Conservation (phyloP, 2,329 filamentous ascomycete genomes). For the Ophiostoma australiae region DNA sequence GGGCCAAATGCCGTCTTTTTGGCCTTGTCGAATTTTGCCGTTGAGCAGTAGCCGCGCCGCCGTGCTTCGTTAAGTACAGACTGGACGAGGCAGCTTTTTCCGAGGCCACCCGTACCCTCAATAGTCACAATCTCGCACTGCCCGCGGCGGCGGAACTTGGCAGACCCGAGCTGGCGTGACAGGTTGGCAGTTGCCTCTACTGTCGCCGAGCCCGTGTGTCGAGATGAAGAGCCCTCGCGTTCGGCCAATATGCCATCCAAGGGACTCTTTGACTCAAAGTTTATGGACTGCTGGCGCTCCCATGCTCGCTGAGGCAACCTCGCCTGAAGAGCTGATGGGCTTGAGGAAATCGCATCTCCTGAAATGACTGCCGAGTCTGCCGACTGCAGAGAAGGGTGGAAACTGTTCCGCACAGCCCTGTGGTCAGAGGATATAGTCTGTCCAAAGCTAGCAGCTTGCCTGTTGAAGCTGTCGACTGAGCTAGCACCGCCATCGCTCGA, state of each 20-base stretch:
- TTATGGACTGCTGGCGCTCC: conserved; percentile 51
- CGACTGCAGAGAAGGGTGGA: conserved; percentile 40
- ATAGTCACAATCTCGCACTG: conserved; percentile 61
- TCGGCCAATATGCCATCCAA: conserved; percentile 44
- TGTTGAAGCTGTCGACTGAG: conserved; percentile 50
- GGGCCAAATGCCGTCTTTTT: conserved; percentile 59
- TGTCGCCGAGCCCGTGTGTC: conserved; percentile 36
- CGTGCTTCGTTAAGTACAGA: conserved; percentile 58
- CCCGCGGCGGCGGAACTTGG: conserved; percentile 56
- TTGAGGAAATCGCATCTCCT: conserved; percentile 40
- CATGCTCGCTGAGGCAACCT: conserved; percentile 42
- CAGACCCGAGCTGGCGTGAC: conserved; percentile 50
- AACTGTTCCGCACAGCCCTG: conserved; percentile 37
- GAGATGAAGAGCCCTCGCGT: conserved; percentile 37
- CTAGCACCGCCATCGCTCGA: conserved; percentile 56
- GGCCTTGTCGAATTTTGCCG: conserved; percentile 61
- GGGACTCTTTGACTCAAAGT: conserved; percentile 45
- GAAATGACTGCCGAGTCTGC: conserved; percentile 45
- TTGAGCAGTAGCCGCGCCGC: conserved; percentile 59
- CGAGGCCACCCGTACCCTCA: conserved; percentile 58
- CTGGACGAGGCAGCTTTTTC: conserved; percentile 61
- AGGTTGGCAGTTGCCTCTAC: conserved; percentile 48
- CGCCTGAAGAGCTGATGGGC: conserved; percentile 35
- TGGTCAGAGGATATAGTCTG: conserved; percentile 42
- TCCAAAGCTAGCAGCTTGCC: conserved; percentile 47